Conservation (phyloP, 208 protist species). For the Phytomonas sp. region DNA sequence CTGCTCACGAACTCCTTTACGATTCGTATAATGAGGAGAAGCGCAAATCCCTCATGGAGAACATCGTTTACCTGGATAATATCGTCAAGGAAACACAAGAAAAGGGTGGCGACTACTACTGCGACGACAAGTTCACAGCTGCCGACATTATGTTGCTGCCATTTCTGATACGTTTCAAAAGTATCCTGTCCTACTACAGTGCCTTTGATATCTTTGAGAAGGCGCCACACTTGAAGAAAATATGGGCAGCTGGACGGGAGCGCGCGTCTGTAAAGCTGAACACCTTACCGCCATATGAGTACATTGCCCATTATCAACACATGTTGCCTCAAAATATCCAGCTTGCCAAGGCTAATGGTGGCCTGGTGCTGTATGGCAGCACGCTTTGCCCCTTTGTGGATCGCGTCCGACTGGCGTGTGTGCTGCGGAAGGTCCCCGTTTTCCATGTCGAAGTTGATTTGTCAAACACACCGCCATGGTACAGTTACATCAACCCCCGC, state of each 20-base stretch:
- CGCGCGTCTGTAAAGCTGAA: slow-evolving; percentile 47
- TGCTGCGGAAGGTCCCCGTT: slow-evolving; percentile 30
- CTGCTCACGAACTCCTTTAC: slow-evolving; percentile 31
- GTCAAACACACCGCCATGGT: slow-evolving; percentile 39
- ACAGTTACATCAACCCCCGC: slow-evolving; percentile 44
- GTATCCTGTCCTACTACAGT: slow-evolving; percentile 44
- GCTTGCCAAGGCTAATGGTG: slow-evolving; percentile 23
- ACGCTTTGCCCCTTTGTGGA: slow-evolving; percentile 48
- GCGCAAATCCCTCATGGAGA: slow-evolving; percentile 36
- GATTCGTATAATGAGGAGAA: slow-evolving; percentile 58
- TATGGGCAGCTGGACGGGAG: slow-evolving; percentile 34
- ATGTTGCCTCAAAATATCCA: slow-evolving; percentile 28
- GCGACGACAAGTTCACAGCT: slow-evolving; percentile 66
- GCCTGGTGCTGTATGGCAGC: slow-evolving; percentile 47
- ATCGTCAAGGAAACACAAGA: slow-evolving; percentile 46
- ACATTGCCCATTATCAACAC: slow-evolving; percentile 25
- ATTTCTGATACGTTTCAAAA: slow-evolving; percentile 55
- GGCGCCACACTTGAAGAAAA: slow-evolving; percentile 46
- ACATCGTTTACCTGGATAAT: slow-evolving; percentile 49
- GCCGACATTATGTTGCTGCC: slow-evolving; percentile 63
- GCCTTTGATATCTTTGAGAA: slow-evolving; percentile 62
- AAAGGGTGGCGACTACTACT: slow-evolving; percentile 47
- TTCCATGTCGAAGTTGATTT: slow-evolving; percentile 41
- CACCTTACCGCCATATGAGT: slow-evolving; percentile 26
- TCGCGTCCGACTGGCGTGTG: slow-evolving; percentile 40